Percentiles rank a stretch among this genome's conserved stretches.
These are phyloP conservation scores for Pseudotulostoma volvatum DNA, from an alignment of 495 filamentous ascomycete genomes.

Conservation along the genomic window DNA sequence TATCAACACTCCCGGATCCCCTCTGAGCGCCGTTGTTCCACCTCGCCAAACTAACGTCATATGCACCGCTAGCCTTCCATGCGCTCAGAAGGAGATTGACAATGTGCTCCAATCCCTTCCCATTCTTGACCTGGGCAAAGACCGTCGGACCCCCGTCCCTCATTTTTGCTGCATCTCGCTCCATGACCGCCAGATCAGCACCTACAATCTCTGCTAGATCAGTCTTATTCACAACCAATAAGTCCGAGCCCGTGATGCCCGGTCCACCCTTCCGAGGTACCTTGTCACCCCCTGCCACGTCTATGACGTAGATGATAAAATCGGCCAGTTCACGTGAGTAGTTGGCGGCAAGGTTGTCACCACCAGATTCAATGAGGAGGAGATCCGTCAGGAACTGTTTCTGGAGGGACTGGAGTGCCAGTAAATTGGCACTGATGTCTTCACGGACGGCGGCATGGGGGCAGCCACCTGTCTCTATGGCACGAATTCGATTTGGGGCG, in stretches of 20 bases:
- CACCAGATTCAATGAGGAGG: slow-evolving; percentile 92
- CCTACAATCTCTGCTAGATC: slow-evolving; percentile 85
- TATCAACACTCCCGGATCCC: slow-evolving; percentile 26
- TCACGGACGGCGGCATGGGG: slow-evolving; percentile 93
- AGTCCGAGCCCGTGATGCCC: slow-evolving; percentile 89
- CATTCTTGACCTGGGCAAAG: slow-evolving; percentile 92
- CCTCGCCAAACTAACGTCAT: slow-evolving; percentile 35
- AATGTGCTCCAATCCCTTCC: slow-evolving; percentile 67
- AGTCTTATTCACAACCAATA: slow-evolving; percentile 91
- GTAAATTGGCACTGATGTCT: slow-evolving; percentile 87
- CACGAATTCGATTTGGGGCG: slow-evolving; percentile 63
- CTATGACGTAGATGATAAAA: slow-evolving; percentile 96
- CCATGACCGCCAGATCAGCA: slow-evolving; percentile 86
- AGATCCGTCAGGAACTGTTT: slow-evolving; percentile 46
- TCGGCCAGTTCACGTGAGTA: slow-evolving; percentile 88
- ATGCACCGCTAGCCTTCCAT: slow-evolving; percentile 77
- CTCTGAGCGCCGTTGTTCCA: slow-evolving; percentile 36
- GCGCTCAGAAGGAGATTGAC: slow-evolving; percentile 78
- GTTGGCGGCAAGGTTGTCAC: slow-evolving; percentile 96
- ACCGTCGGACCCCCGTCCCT: slow-evolving; percentile 91
- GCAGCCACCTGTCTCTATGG: slow-evolving; percentile 96
- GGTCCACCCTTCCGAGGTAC: slow-evolving; percentile 88
- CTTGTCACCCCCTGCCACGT: slow-evolving; percentile 95
- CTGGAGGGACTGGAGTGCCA: slow-evolving; percentile 79
- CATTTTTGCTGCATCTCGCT: slow-evolving; percentile 87